Evolutionary conservation across 164 flowering plant species (phyloP).

Genomic region (Umbilicus rupestris): DNA sequence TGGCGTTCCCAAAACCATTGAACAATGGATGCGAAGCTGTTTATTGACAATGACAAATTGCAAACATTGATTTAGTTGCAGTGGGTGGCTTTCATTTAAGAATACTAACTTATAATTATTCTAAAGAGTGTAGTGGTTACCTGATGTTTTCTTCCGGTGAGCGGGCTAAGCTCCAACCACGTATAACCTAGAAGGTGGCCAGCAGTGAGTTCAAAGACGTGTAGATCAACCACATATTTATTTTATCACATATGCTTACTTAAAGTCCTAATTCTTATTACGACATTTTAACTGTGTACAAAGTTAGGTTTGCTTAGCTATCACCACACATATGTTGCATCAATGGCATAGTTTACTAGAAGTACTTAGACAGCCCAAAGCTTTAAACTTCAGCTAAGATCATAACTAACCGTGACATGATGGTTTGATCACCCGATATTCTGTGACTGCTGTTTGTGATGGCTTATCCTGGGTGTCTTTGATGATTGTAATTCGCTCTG

Average conservation of each 20-base stretch:
- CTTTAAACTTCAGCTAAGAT: neutral
- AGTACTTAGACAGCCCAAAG: neutral
- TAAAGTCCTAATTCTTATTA: too few species aligned
- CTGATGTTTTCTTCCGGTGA: slow-evolving; percentile 93
- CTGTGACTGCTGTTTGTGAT: slow-evolving; percentile 76
- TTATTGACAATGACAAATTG: neutral
- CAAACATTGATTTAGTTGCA: neutral
- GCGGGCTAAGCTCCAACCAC: slow-evolving; percentile 74
- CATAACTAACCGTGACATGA: slow-evolving; percentile 37
- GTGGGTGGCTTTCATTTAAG: neutral
- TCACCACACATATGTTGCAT: too few species aligned
- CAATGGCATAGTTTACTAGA: neutral
- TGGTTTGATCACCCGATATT: slow-evolving; percentile 55
- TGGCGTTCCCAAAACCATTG: slow-evolving; percentile 89
- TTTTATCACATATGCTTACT: neutral
- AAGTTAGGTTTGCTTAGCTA: too few species aligned
- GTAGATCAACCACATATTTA: neutral
- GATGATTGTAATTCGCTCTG: slow-evolving; percentile 59
- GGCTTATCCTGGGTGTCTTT: slow-evolving; percentile 21
- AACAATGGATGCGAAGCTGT: slow-evolving; percentile 94
- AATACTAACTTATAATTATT: neutral
- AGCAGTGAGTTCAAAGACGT: neutral
- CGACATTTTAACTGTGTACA: too few species aligned
- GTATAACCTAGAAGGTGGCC: slow-evolving; percentile 46
- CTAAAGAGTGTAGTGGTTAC: slow-evolving; percentile 19